Evolutionary conservation across 306 rosid genomes (phyloP), one percentile per base, ranked within the genome.

Genomic region (Elaeagnus macrophylla): DNA sequence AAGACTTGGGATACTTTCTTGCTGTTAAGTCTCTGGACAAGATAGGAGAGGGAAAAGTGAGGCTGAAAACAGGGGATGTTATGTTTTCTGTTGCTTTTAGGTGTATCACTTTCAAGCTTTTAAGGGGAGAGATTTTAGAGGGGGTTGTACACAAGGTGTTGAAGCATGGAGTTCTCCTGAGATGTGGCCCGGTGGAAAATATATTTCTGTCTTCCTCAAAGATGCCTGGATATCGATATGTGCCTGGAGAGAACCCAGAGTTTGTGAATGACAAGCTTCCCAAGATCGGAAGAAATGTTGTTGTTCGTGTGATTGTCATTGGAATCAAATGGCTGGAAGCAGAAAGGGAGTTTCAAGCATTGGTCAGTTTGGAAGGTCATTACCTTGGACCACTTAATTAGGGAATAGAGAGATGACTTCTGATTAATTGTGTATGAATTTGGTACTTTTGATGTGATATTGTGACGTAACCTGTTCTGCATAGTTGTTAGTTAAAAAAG

Each of bases 321-420:
- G 99, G 96, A 5, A 84, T 93, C 0, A 91, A 79, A 83, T 87
- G 93, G 99, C 72, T 87, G 15, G 95, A 91, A 51, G 96, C 93
- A 5, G 85, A 87, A 15, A 75, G 96, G 78, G 89, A 91, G 19
- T 86, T 82, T 49, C 99, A 84, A 68, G 97, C 95, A 1, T 56
- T 91, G 85, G 99, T 87, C 10, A 75, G 93, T 69, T 38, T 91
- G 76, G 85, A 84, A 50, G 96, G 87, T 6, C 83, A 91, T 71
- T 78, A 84, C 75, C 78, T 91, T 1, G 97, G 97, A 45, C 86
- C 95, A 3, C 38, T 81, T 52, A 68, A 89, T 20, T 66, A 54
- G 52, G 39, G 18, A 53, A 51, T n/a, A n/a, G n/a, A n/a, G n/a
- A 25, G 32, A 25, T 25, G 32, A 25, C 32, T 25, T 25, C 32